Evolutionary conservation across 768 basidiomycete species (phyloP).

Genomic region (Tephrocybe sp.): DNA sequence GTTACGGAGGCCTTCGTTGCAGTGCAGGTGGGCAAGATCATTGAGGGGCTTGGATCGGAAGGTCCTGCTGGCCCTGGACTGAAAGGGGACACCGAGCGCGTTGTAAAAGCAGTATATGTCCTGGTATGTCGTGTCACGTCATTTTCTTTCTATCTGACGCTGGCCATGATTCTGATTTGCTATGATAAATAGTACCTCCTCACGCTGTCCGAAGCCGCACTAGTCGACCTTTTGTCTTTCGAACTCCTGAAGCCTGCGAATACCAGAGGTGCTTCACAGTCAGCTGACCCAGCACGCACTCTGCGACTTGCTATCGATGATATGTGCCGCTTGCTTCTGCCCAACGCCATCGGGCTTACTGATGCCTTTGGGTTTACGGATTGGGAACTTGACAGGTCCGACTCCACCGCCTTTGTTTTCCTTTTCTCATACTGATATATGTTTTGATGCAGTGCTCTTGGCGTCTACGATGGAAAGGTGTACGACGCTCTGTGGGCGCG

Average conservation of each 20-base stretch:
- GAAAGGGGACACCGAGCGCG: slow-evolving; percentile 7
- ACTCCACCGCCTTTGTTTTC: background rate
- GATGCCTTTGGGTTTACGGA: slow-evolving; percentile 77
- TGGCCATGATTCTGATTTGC: background rate
- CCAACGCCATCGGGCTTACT: slow-evolving; percentile 63
- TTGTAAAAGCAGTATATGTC: slow-evolving; percentile 35
- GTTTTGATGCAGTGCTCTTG: slow-evolving; percentile 45
- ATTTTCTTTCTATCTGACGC: background rate
- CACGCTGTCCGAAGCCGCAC: slow-evolving; percentile 48
- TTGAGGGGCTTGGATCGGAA: slow-evolving; percentile 27
- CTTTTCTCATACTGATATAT: slow-evolving; percentile 6
- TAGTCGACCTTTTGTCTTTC: slow-evolving; percentile 60
- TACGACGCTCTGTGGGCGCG: slow-evolving; percentile 67
- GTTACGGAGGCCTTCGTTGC: slow-evolving; percentile 72
- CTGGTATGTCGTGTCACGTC: slow-evolving; percentile 37
- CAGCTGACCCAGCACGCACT: slow-evolving; percentile 40
- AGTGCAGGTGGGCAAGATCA: slow-evolving; percentile 46
- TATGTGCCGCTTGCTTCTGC: slow-evolving; percentile 50
- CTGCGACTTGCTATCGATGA: slow-evolving; percentile 49
- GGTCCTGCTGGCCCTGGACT: slow-evolving; percentile 19
- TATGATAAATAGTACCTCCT: slow-evolving; percentile 52
- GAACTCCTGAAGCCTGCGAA: slow-evolving; percentile 32
- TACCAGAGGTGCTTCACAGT: slow-evolving; percentile 8
- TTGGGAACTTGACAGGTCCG: slow-evolving; percentile 68
- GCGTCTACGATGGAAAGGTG: slow-evolving; percentile 59